Base-by-base conservation (phyloP, 1,284 basidiomycete species). In the Amylostereum chailletii region DNA sequence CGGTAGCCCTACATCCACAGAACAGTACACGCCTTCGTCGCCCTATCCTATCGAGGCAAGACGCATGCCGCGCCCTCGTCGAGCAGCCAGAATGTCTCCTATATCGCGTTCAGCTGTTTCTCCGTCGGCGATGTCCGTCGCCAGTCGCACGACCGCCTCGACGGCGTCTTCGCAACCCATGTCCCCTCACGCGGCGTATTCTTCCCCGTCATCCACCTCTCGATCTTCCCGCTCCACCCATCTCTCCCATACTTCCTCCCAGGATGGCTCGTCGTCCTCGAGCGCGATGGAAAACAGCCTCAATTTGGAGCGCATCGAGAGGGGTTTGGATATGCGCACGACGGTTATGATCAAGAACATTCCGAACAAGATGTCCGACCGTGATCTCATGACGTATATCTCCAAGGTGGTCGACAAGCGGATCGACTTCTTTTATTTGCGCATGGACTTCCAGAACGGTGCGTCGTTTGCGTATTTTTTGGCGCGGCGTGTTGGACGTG, bases 321-420 rank as follows among this genome's bases (percentile, higher is more conserved):
- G 73, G 34, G 90, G 90, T 0, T 63, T 75, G 48, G 90, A 93
- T 58, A 89, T 83, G 34, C 73, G 90, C 38, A 91, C 89, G 27
- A 91, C 89, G 8, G 79, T 89, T 45, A 90, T 90, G 88, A 82
- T 88, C 55, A 88, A 90, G 68, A 93, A 93, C 59, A 86, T 93
- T 42, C 89, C 89, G 2, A 92, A 91, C 66, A 90, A 90, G 67
- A 87, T 92, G 85, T 84, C 74, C 49, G 85, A 90, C 63, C 74
- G 71, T 59, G 86, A 90, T 56, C 64, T 92, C 55, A 72, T 83
- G 58, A 65, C 65, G 38, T 90, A 81, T 60, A 88, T 91, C 55
- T 74, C 70, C 38, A 74, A 75, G 50, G 84, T 88, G 27, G 80
- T 81, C 58, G 77, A 78, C 26, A 71, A 83, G 46, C 74, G 72